Base-by-base conservation (phyloP, 2,329 filamentous ascomycete species). In the Exophiala alcalophila region DNA sequence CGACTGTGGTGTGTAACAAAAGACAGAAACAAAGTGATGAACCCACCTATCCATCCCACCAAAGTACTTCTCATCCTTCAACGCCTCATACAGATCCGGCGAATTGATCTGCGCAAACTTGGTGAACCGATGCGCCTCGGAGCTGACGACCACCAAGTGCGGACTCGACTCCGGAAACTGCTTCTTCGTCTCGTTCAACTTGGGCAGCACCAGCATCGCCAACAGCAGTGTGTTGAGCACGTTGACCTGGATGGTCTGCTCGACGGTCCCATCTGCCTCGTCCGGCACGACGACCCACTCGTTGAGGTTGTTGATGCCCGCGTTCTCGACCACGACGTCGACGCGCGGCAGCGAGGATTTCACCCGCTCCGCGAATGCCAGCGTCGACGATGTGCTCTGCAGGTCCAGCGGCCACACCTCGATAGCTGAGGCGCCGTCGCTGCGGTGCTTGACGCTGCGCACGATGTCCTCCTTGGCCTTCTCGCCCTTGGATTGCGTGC, bases 391-490 rank as follows among this genome's bases (percentile, higher is more conserved):
- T 40, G 66, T 71, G 14, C 55, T 62, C 4, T 52, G 40, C 21
- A 73, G 61, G 52, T 74, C 70, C 2, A 75, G 57, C 3, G 58
- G 56, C 70, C 71, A 73, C 9, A 72, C 70, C 47, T 71, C 62
- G 26, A 72, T 53, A 20, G 44, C 21, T 18, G 57, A 50, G 19
- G 51, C 54, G 11, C 46, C 27, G 23, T 52, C 49, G 21, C 32
- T 38, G 12, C 49, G 49, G 20, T 42, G 36, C 14, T 57, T 55
- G 6, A 55, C 55, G 4, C 61, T 65, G 8, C 53, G 23, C 38
- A 67, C 61, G 34, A 75, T 69, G 32, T 64, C 58, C 7, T 57
- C 45, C 29, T 63, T 65, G 0, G 72, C 72, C 1, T 56, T 60
- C 49, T 73, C 63, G 32, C 71, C 71, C 44, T 72, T 73, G 15